Evolutionary conservation across 1,284 basidiomycete species (phyloP).

Genomic region (Trichosporon sp.): DNA sequence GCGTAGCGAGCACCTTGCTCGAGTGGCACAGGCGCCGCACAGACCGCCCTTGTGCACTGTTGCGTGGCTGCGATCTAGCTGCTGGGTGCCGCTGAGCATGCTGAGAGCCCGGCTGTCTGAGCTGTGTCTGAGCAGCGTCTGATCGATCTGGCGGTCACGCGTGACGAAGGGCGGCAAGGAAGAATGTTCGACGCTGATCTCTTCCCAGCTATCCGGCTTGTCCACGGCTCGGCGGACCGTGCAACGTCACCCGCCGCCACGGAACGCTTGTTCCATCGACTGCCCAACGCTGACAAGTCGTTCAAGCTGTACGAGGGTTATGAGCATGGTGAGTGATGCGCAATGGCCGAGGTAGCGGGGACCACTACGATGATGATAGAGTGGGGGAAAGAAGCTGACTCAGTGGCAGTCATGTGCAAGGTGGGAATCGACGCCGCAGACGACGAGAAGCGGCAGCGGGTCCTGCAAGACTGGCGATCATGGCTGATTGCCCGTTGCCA

Average conservation of each 20-base stretch:
- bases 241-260: slow-evolving; percentile 50
- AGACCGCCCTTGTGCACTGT: neutral
- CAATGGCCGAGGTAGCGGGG: no score
- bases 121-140: no score
- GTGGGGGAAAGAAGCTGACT: neutral
- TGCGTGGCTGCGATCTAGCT: no score
- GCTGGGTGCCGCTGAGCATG: no score
- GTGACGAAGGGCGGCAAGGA: neutral
- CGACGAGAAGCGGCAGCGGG: slow-evolving; percentile 46
- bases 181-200: slow-evolving; percentile 3
- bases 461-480: slow-evolving; percentile 44
- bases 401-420: slow-evolving; percentile 41
- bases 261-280: slow-evolving; percentile 44
- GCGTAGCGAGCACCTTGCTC: neutral
- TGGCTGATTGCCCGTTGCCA: slow-evolving; percentile 46
- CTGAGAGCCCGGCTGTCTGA: neutral
- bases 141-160: neutral
- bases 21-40: neutral
- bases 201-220: slow-evolving; percentile 47
- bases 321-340: slow-evolving; percentile 49
- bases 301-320: slow-evolving; percentile 51
- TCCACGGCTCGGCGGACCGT: slow-evolving; percentile 52
- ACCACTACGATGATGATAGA: no score
- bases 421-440: slow-evolving; percentile 47
- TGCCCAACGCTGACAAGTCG: slow-evolving; percentile 47